These are phyloP conservation scores for Jamesozyma piceae DNA, from an alignment of 805 yeast species.

Conservation along the genomic window DNA sequence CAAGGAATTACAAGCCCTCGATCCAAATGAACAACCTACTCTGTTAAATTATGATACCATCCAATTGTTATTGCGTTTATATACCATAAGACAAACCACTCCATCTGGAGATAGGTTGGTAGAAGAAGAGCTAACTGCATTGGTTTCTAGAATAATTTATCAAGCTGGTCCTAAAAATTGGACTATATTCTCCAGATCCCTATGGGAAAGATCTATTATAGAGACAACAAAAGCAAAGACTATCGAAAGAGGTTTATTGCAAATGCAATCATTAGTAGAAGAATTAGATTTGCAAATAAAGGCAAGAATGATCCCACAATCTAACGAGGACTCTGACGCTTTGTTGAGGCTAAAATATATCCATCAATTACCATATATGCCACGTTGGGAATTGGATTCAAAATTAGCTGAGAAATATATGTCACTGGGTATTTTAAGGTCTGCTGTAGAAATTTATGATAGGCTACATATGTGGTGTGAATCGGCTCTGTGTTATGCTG, in stretches of 20 bases:
- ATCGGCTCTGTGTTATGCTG: slow-evolving; percentile 83
- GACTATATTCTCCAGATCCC: slow-evolving; percentile 67
- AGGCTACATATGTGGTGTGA: slow-evolving; percentile 69
- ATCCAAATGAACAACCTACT: slow-evolving; percentile 76
- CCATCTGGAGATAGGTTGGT: slow-evolving; percentile 65
- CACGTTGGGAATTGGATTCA: slow-evolving; percentile 79
- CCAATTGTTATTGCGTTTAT: slow-evolving; percentile 62
- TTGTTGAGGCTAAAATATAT: slow-evolving; percentile 57
- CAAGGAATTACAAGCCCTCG: slow-evolving; percentile 39
- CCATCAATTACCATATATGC: slow-evolving; percentile 65
- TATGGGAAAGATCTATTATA: slow-evolving; percentile 82
- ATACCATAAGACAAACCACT: slow-evolving; percentile 54
- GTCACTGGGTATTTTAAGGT: slow-evolving; percentile 72
- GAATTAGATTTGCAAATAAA: slow-evolving; percentile 66
- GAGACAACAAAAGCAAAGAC: slow-evolving; percentile 78
- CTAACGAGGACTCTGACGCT: slow-evolving; percentile 24
- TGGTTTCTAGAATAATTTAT: slow-evolving; percentile 62
- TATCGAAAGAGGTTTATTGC: slow-evolving; percentile 87
- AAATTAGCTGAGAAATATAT: slow-evolving; percentile 77
- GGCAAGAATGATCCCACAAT: slow-evolving; percentile 44
- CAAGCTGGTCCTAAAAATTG: slow-evolving; percentile 40
- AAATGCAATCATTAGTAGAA: slow-evolving; percentile 84
- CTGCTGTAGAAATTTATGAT: slow-evolving; percentile 84
- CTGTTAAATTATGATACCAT: slow-evolving; percentile 60
- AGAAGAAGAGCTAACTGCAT: slow-evolving; percentile 74